Evolutionary conservation across 2,329 filamentous ascomycete genomes (phyloP).

Genomic region (Colletotrichum coccodes): DNA sequence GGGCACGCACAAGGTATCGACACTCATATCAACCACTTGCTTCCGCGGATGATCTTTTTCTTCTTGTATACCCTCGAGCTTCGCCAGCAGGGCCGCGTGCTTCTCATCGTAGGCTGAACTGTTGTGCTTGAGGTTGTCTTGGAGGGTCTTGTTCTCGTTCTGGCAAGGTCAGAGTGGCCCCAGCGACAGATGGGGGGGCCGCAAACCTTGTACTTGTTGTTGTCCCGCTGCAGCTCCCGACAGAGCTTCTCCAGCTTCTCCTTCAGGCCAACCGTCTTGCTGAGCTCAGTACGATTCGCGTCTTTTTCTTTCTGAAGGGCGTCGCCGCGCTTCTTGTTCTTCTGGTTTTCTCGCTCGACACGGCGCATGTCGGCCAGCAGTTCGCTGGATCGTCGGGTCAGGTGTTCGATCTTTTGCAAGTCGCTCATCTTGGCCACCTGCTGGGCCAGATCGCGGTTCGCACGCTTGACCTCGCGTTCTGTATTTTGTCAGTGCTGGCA

Average conservation of each 20-base stretch:
- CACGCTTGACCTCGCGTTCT: conserved; percentile 96
- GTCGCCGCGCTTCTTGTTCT: conserved; percentile 95
- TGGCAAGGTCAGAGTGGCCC: conserved; percentile 44
- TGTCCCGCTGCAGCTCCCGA: conserved; percentile 93
- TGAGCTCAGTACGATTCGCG: conserved; percentile 85
- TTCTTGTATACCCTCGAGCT: conserved; percentile 89
- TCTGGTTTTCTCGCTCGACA: conserved; percentile 91
- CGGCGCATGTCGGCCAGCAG: conserved; percentile 95
- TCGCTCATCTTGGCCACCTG: conserved; percentile 93
- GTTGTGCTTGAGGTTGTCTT: conserved; percentile 85
- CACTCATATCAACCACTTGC: conserved; percentile 83
- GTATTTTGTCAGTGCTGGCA: conserved; percentile 44
- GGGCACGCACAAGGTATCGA: conserved; percentile 62
- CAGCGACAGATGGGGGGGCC: conserved; percentile 20
- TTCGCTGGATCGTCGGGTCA: conserved; percentile 92
- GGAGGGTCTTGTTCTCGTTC: conserved; percentile 93
- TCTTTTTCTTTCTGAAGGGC: conserved; percentile 97
- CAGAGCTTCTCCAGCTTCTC: conserved; percentile 98
- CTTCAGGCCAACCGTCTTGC: conserved; percentile 89
- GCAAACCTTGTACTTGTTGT: conserved; percentile 94
- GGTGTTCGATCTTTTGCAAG: conserved; percentile 88
- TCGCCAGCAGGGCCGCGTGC: conserved; percentile 81
- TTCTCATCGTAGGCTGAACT: conserved; percentile 87
- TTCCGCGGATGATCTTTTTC: conserved; percentile 86
- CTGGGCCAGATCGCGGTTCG: conserved; percentile 88